Base-by-base conservation (phyloP, 2,329 filamentous ascomycete species). In the Ophiocordyceps robertsii region DNA sequence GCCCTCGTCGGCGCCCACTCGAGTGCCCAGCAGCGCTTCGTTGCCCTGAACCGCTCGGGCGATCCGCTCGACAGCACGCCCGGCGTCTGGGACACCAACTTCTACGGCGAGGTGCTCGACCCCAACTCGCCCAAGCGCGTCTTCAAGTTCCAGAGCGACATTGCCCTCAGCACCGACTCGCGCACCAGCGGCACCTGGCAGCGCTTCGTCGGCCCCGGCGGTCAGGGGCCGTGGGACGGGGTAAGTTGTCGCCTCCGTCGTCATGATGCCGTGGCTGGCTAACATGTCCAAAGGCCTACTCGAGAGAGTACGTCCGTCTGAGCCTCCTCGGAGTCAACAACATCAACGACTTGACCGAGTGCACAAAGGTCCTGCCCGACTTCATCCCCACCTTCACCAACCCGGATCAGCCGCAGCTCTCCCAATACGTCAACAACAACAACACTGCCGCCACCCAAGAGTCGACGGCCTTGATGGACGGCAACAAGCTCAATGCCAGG, bases 1-100 rank as follows among this genome's bases (percentile, higher is more conserved):
- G 72, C 72, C 7, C 65, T 75, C 3, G 49, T 76, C 12, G 72
- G 72, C 37, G 69, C 72, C 0, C 72, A 76, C 50, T 66, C 66
- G 1, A 63, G 65, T 9, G 66, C 65, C 19, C 65, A 65, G 48
- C 69, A 74, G 51, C 60, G 61, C 44, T 63, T 63, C 38, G 61
- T 66, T 40, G 61, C 70, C 41, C 42, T 52, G 0, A 41, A 48
- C 4, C 56, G 64, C 16, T 56, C 61, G 1, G 63, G 61, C 16
- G 60, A 63, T 14, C 62, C 70, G 0, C 68, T 73, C 45, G 72
- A 75, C 47, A 63, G 59, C 27, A 72, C 69, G 0, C 67, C 68
- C 0, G 68, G 68, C 8, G 58, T 69, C 0, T 75, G 70, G 71
- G 70, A 75, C 43, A 61, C 66, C 0, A 49, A 61, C 12, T 75